Evolutionary conservation across 345 rosid species (phyloP).

Genomic region (Salix caprea): DNA sequence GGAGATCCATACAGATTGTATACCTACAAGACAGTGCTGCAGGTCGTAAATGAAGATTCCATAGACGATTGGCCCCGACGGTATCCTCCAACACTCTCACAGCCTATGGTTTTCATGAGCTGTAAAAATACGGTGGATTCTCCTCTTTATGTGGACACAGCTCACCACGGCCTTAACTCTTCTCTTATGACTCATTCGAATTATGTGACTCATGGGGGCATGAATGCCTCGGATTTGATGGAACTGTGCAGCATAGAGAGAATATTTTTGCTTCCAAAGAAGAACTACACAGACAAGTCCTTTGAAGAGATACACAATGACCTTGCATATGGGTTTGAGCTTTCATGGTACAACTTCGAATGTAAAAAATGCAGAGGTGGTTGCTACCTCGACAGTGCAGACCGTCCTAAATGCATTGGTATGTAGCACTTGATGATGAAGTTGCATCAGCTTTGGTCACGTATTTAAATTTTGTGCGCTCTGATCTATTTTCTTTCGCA

Average conservation of each 20-base stretch:
- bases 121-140: constrained; percentile 8
- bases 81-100: too few relatives aligned
- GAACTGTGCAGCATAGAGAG: not conserved
- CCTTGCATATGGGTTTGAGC: constrained; percentile 1
- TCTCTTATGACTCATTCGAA: not conserved
- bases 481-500: too few relatives aligned
- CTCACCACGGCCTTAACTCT: not conserved
- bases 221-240: not conserved
- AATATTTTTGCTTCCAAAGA: not conserved
- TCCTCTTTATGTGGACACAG: not conserved
- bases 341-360: too few relatives aligned
- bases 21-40: too few relatives aligned
- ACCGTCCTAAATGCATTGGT: rapidly evolving
- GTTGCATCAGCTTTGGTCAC: too few relatives aligned
- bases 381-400: too few relatives aligned
- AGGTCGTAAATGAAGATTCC: too few relatives aligned
- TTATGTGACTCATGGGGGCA: not conserved
- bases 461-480: too few relatives aligned
- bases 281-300: not conserved
- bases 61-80: rapidly evolving
- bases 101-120: not conserved
- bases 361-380: rapidly evolving
- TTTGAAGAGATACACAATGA: not conserved
- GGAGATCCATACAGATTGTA: not conserved
- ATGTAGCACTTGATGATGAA: too few relatives aligned